Base-by-base conservation (phyloP, 768 basidiomycete species). In the Tremella mesenterica region DNA sequence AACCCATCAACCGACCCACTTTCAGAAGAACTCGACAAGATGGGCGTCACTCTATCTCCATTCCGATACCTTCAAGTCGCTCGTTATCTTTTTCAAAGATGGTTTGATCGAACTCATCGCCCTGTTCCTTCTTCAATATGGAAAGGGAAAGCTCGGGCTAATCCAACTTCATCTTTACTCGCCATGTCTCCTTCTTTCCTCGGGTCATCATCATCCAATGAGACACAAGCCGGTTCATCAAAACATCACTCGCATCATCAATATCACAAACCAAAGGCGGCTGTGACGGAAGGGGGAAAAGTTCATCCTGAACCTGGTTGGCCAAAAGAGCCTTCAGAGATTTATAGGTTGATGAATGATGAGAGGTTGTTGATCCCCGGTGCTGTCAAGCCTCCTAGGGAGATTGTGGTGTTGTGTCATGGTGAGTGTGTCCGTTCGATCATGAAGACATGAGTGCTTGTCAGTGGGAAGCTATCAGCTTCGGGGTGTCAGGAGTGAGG, bases 321-420 rank as follows among this genome's bases (percentile, higher is more conserved):
- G 45, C 66, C 60, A 25, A 46, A 56, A 14, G 57, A 60, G 49
- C 59, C 64, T 14, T 57, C 60, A 10, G 62, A 64, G 31, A 76
- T 76, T 41, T 68, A 72, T 47, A 48, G 66, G 36, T 73, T 96
- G 3, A 81, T 95, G 63, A 75, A 77, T 44, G 82, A 87, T 62
- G 88, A 92, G 2, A 78, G 81, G 0, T 77, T 97, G 26, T 85
- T 81, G 60, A 81, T 91, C 57, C 88, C 52, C 20, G 57, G 61
- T 4, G 50, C 88, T 3, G 79, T 87, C 59, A 79, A 78, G 4
- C 90, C 95, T 1, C 83, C 93, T 5, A 56, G 55, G 28, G 82
- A 88, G 71, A 89, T 90, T 1, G 84, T 99, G 52, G 89, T 93
- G 2, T 79, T 97, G n/a, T 95, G 89, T 68, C 93, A 99, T 75